Base-by-base conservation (phyloP, 2,329 filamentous ascomycete genomes). In the Chaetomiaceae sp. region DNA sequence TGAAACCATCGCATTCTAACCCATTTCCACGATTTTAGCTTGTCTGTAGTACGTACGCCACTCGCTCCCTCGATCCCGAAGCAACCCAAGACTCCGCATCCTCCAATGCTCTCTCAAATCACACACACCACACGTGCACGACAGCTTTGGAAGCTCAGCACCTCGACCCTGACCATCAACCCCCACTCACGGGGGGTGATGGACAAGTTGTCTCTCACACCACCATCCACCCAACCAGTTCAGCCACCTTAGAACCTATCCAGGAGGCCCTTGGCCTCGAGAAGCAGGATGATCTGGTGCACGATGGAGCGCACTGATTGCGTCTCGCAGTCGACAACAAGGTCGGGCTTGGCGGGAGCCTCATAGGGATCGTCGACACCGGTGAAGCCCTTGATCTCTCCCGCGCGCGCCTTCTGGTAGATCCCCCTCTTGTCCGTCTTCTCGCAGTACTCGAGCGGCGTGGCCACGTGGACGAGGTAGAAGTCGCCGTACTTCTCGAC, bases 291-390 rank as follows among this genome's bases (percentile, higher is more conserved):
- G 64, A 99, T 97, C 79, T 97, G 88, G 76, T 99, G 93, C 47
- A 99, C 93, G 56, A 92, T 92, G 54, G 87, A 93, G 65, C 93
- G 81, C 42, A 97, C 91, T 59, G 83, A 87, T 71, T 88, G 89
- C 79, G 86, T 93, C 73, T 87, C 85, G 50, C 86, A 69, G 70
- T 97, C 87, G 34, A 97, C 92, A 5, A 83, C 82, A 58, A 99
- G 76, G 68, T 97, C 84, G 27, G 91, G 81, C 73, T 92, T 90
- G 60, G 72, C 64, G 9, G 93, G 93, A 19, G 71, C 67, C 83
- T 99, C 93, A 67, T 99, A 99, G 43, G 93, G 91, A 74, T 97
- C 92, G 67, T 97, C 92, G 51, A 99, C 90, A 64, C 93, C 93
- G 7, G 93, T 99, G 80, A 99, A 99, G 58, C 91, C 91, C 82